Conservation (phyloP, 2,329 filamentous ascomycete genomes). For the Trichophyton rubrum region DNA sequence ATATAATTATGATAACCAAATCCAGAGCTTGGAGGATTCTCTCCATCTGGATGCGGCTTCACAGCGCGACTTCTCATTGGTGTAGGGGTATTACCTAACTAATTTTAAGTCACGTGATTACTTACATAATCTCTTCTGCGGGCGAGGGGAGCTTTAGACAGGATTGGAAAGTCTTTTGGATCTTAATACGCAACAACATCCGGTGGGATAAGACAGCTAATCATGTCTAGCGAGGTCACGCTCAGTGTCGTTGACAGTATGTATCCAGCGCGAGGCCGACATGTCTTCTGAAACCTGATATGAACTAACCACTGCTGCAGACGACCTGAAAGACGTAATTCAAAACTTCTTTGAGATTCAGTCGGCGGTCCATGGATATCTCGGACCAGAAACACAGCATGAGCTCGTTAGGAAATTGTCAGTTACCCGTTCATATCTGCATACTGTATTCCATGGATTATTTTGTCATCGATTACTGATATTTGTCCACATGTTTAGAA, state of each 20-base stretch:
- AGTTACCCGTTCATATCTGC: slow-evolving; percentile 3
- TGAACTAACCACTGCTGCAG: slow-evolving; percentile 19
- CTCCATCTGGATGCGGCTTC: neutral
- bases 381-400: slow-evolving; percentile 44
- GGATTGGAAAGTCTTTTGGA: neutral
- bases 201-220: neutral
- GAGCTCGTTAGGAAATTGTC: slow-evolving; percentile 49
- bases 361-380: slow-evolving; percentile 45
- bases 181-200: neutral
- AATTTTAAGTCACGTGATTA: neutral
- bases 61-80: neutral
- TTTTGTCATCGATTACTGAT: neutral
- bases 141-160: neutral
- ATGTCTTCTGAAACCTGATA: neutral
- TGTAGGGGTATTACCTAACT: neutral
- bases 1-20: neutral
- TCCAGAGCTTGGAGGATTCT: neutral
- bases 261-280: neutral
- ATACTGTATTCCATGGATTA: neutral
- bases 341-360: slow-evolving; percentile 52
- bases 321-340: slow-evolving; percentile 48
- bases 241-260: neutral
- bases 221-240: neutral
- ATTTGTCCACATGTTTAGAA: slow-evolving; percentile 8
- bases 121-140: neutral